These are phyloP conservation scores for Cadophora malorum DNA, from an alignment of 2,329 filamentous ascomycete genomes.

Conservation along the genomic window DNA sequence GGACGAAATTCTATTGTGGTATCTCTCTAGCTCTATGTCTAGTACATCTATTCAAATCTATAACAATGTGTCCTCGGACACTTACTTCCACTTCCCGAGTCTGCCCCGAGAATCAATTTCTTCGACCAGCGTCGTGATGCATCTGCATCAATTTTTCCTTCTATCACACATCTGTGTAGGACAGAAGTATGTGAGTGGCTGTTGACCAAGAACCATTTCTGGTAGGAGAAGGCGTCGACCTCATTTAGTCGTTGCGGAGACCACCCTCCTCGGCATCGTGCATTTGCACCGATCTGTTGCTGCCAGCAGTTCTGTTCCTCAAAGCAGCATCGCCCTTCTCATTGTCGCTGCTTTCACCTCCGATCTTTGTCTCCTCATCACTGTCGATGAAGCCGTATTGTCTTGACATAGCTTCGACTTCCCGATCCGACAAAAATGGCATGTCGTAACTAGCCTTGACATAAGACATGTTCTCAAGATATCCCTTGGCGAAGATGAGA, in stretches of 20 bases:
- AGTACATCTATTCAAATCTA: slow-evolving; percentile 10
- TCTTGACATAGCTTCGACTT: slow-evolving; percentile 53
- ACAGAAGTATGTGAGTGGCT: not conserved
- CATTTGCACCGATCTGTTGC: slow-evolving; percentile 16
- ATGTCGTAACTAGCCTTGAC: slow-evolving; percentile 63
- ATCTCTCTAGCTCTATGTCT: slow-evolving; percentile 27
- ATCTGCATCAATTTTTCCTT: slow-evolving; percentile 1
- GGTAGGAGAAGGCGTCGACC: not conserved
- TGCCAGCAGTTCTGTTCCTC: slow-evolving; percentile 24
- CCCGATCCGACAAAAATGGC: slow-evolving; percentile 56
- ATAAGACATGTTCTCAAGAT: slow-evolving; percentile 63
- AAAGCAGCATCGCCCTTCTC: slow-evolving; percentile 4
- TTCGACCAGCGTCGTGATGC: not conserved
- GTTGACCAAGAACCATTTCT: not conserved
- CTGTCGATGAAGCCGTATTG: slow-evolving; percentile 41
- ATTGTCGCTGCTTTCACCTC: slow-evolving; percentile 28
- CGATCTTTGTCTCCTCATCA: slow-evolving; percentile 41
- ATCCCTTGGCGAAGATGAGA: slow-evolving; percentile 68
- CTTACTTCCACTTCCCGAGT: not conserved
- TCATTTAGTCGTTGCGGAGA: slow-evolving; percentile 31
- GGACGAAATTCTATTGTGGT: slow-evolving; percentile 25
- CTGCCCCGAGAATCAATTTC: not conserved
- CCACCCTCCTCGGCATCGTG: slow-evolving; percentile 22
- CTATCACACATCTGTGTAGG: not conserved
- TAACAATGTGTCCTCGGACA: not conserved